A percentile compares a stretch with the other conserved stretches of the same genome.
These are phyloP conservation scores for Helenozyma baotianmanensis DNA, from an alignment of 805 yeast species.

Conservation along the genomic window DNA sequence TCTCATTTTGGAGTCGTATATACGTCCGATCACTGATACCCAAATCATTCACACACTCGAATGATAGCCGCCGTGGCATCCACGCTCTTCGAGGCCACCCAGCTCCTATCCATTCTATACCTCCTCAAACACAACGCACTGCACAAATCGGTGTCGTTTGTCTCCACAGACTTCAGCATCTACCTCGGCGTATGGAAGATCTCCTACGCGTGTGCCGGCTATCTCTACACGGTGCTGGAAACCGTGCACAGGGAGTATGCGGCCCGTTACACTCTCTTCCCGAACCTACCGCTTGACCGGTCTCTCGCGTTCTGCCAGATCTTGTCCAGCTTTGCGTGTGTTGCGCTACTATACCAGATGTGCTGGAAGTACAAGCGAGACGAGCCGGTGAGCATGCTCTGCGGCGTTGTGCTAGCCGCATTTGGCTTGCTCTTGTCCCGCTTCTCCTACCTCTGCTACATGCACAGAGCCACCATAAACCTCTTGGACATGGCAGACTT, in stretches of 20 bases:
- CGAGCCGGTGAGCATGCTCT: slow-evolving; percentile 10
- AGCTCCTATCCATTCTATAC: slow-evolving; percentile 3
- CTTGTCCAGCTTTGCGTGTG: slow-evolving; percentile 1
- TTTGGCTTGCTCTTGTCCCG: neutral
- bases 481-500: slow-evolving; percentile 13
- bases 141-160: slow-evolving; percentile 3
- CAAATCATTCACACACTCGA: no score
- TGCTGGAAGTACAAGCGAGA: slow-evolving; percentile 3
- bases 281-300: slow-evolving; percentile 1
- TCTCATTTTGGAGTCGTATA: no score
- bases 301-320: neutral
- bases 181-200: slow-evolving; percentile 10
- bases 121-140: slow-evolving; percentile 2
- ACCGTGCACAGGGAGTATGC: slow-evolving; percentile 6
- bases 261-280: slow-evolving; percentile 10
- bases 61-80: no score
- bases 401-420: slow-evolving; percentile 4
- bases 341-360: slow-evolving; percentile 1
- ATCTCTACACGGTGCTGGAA: slow-evolving; percentile 7
- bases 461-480: slow-evolving; percentile 9
- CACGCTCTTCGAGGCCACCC: slow-evolving; percentile 8
- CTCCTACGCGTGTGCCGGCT: slow-evolving; percentile 6
- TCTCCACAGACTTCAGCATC: slow-evolving; percentile 12
- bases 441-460: slow-evolving; percentile 2
- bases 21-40: no score